Base-by-base conservation (phyloP, 805 yeast species). In the Metschnikowia gelsemii region DNA sequence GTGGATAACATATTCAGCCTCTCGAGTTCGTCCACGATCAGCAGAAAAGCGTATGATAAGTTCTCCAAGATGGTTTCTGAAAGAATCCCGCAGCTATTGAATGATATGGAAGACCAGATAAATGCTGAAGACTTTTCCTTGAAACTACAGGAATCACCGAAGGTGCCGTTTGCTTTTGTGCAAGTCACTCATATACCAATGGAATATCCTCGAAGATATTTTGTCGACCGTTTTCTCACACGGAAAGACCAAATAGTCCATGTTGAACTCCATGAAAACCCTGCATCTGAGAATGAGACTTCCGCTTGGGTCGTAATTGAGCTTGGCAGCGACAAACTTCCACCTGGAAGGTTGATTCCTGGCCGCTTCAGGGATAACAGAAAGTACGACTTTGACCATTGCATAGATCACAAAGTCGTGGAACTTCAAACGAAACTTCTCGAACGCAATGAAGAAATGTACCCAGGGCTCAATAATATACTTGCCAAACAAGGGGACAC, bases 41-140 rank as follows among this genome's bases (percentile, higher is more conserved):
- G 5, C 21, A 22, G 28, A 8, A 23, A 29, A 11, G 40, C 34
- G 2, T 11, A 13, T 9, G 3, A 9, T 3, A 1, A 22, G 5
- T 28, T 36, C 16, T 29, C 34, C 3, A 8, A 20, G 8, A 36
- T 36, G 28, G 34, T 36, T 14, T 16, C 40, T 4, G 34, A 36
- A 11, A 21, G 17, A 13, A 16, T 36, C 2, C 12, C 29, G 5
- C 7, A 16, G 4, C 6, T 36, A 14, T 28, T 36, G 27, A 5
- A 16, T 6, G 20, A 27, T 18, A 9, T 8, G 17, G 21, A 8
- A 20, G n/a, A n/a, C 19, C 21, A 13, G 5, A 8, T 21, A 7
- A 27, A 21, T 13, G 35, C 21, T 8, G 20, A 20, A 2, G 8
- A 13, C 11, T 22, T 32, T 16, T 21, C 16, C 9, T 32, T 32